Evolutionary conservation across 306 rosid genomes (phyloP).

Genomic region (Citrullus amarus): DNA sequence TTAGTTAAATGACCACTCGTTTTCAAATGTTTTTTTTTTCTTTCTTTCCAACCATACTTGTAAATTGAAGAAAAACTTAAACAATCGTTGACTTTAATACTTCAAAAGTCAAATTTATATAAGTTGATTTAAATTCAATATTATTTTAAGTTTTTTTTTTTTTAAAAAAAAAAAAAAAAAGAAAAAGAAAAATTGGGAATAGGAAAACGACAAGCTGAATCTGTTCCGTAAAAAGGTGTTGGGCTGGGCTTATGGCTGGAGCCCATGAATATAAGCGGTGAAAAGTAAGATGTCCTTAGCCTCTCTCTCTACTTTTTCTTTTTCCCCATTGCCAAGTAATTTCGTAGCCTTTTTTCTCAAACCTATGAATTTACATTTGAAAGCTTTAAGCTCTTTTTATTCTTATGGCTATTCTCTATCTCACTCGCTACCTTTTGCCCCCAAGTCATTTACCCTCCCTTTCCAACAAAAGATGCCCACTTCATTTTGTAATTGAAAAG

Average conservation of each 20-base stretch:
- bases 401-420: background rate
- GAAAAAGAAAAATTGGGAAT: background rate
- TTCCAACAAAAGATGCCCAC: slow-evolving; percentile 11
- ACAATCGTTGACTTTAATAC: no score
- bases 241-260: background rate
- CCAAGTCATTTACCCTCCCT: background rate
- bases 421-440: slow-evolving; percentile 4
- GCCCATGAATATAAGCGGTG: background rate
- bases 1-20: no score
- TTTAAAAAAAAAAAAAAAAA: no score
- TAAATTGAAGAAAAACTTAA: no score
- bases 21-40: no score
- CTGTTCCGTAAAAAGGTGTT: background rate
- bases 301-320: background rate
- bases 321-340: background rate
- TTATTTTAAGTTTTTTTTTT: no score
- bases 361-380: background rate
- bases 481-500: slow-evolving; percentile 10
- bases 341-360: slow-evolving; percentile 1
- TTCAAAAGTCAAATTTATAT: no score
- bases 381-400: background rate
- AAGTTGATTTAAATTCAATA: no score
- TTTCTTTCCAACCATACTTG: no score
- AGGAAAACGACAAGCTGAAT: background rate
- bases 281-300: background rate